Evolutionary conservation across 2,329 filamentous ascomycete genomes (phyloP), one percentile per base, ranked within the genome.

Genomic region (Pestalotiopsis sp.): DNA sequence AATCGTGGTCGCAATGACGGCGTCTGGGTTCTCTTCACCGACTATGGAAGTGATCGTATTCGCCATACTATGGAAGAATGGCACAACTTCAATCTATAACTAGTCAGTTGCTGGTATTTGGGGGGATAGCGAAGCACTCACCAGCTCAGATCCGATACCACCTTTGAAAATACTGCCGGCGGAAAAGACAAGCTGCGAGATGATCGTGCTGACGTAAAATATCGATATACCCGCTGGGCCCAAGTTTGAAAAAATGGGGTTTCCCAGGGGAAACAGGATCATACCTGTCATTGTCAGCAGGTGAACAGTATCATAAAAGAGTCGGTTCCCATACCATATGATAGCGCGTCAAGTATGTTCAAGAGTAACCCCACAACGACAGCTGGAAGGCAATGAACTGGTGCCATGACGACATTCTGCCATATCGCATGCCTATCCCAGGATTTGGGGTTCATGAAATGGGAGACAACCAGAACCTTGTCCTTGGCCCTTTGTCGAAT

Each of bases 11-110:
- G 96, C 95, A 72, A 98, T 92, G 61, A 99, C 92, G 3, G 94
- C 92, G 74, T 96, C 91, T 1, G 93, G 90, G 31, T 96, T 90
- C 23, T 95, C 90, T 71, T 92, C 89, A 17, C 95, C 93, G 72
- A 99, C 91, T 58, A 88, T 85, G 14, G 85, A 84, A 72, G 96
- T 90, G 77, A 98, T 98, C 38, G 92, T 95, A 71, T 91, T 90
- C 0, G 96, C 95, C 95, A 99, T 99, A 76, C 95, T 97, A 82
- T 99, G 96, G 79, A 99, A 98, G 82, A 99, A 99, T 0, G 95
- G 96, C 0, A 99, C 95, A 1, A 98, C 95, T 82, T 99, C 96
- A 73, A 98, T 99, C 89, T 92, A 71, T 27, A 17, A 49, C 69
- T n/a, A 12, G 65, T 77, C 31, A 75, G 73, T 56, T 60, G 68